phyloP scores from a whole-genome alignment of 2,329 filamentous ascomycete genomes.

The Pseudogymnoascus sp. region DNA sequence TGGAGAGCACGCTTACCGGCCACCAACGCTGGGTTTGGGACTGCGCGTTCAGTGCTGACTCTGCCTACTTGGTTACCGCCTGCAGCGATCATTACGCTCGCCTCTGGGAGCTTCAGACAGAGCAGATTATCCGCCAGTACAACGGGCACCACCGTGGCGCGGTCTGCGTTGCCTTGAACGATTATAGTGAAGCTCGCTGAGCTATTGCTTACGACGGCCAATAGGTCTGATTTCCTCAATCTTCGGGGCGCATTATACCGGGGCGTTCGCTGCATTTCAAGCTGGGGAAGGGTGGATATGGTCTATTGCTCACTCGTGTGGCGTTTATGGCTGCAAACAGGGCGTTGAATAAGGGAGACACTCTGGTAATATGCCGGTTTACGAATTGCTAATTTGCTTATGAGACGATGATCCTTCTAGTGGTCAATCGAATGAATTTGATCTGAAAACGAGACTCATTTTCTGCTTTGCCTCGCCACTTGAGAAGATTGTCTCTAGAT shows the following conservation, averaged over 20 bases:
- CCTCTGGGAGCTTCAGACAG: slow-evolving; percentile 61
- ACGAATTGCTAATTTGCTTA: not conserved
- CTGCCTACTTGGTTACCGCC: slow-evolving; percentile 64
- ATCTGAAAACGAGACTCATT: not conserved
- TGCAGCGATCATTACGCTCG: slow-evolving; percentile 67
- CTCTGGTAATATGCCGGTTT: not conserved
- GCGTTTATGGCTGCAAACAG: not conserved
- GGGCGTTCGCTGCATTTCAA: slow-evolving; percentile 6
- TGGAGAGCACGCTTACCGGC: slow-evolving; percentile 60
- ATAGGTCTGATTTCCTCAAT: slow-evolving; percentile 1
- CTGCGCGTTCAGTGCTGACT: slow-evolving; percentile 66
- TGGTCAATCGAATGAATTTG: not conserved
- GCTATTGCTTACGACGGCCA: not conserved
- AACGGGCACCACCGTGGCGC: slow-evolving; percentile 67
- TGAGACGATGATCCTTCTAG: not conserved
- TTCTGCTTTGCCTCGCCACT: not conserved
- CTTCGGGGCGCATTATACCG: not conserved
- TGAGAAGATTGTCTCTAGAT: not conserved
- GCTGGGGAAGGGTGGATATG: not conserved
- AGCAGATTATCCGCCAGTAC: slow-evolving; percentile 65
- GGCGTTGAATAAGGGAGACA: not conserved
- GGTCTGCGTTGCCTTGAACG: slow-evolving; percentile 64
- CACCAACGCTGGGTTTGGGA: slow-evolving; percentile 76
- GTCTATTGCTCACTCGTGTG: not conserved
- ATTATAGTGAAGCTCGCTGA: slow-evolving; percentile 37